phyloP scores from a whole-genome alignment of 805 yeast species.

The Groenewaldozyma tartarivorans region DNA sequence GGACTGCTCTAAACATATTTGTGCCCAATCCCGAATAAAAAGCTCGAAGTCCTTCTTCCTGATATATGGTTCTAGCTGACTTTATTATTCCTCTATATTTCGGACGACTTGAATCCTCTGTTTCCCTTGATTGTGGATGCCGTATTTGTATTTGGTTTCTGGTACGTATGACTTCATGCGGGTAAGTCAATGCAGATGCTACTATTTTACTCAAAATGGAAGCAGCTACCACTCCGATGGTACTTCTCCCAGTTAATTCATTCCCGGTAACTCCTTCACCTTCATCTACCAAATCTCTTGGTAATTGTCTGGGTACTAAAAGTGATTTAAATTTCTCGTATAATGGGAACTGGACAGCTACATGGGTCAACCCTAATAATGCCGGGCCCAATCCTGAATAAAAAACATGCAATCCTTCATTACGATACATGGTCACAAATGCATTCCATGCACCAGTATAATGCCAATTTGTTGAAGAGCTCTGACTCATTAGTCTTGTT shows the following conservation, averaged over 20 bases:
- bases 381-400: conserved; percentile 90
- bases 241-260: neutral
- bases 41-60: conserved; percentile 67
- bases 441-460: conserved; percentile 82
- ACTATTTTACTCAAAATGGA: conserved; percentile 77
- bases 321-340: conserved; percentile 70
- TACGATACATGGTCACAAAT: conserved; percentile 60
- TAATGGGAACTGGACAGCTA: conserved; percentile 92
- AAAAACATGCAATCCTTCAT: conserved; percentile 74
- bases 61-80: conserved; percentile 34
- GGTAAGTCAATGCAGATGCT: conserved; percentile 84
- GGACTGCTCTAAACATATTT: conserved; percentile 82
- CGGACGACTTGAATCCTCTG: conserved; percentile 8
- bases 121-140: conserved; percentile 3
- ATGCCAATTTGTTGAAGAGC: conserved; percentile 25
- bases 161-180: conserved; percentile 91
- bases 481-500: conserved; percentile 75
- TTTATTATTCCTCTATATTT: conserved; percentile 28
- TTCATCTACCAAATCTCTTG: neutral
- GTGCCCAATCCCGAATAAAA: conserved; percentile 86
- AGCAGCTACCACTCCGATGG: conserved; percentile 36
- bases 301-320: conserved; percentile 31
- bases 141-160: conserved; percentile 62
- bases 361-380: conserved; percentile 80
- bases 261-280: conserved; percentile 2